A percentile compares a stretch with the other conserved stretches of the same genome.
Evolutionary conservation across 1,139 yeast genomes (phyloP).

Genomic region (Debaryomyces fabryi): DNA sequence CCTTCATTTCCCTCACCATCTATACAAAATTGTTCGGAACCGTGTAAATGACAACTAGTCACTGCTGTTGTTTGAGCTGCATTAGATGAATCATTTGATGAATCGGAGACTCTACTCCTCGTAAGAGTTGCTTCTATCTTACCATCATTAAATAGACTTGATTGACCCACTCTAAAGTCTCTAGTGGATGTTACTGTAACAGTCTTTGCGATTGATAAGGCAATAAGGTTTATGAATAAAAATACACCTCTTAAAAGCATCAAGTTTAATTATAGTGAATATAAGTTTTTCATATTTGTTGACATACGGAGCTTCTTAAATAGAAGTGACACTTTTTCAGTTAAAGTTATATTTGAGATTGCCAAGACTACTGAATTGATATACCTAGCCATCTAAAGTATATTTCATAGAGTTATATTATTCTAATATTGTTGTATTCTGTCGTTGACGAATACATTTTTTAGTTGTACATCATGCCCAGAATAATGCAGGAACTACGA

Average conservation of each 20-base stretch:
- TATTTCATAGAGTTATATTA: not conserved
- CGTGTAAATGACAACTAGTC: conserved; percentile 35
- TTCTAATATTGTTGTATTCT: not conserved
- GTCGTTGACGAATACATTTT: not conserved
- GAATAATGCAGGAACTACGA: not conserved
- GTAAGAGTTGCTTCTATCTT: not conserved
- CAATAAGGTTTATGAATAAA: not conserved
- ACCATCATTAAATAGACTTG: not conserved
- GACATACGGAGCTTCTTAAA: not conserved
- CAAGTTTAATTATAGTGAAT: not conserved
- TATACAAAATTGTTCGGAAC: conserved; percentile 25
- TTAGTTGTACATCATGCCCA: not conserved
- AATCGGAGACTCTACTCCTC: not conserved
- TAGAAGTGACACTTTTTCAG: not conserved
- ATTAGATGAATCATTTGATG: not conserved
- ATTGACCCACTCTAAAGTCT: not conserved
- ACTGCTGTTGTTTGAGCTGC: conserved; percentile 17
- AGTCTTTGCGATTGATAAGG: not conserved
- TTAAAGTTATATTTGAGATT: not conserved
- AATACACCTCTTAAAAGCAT: not conserved
- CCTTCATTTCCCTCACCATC: conserved; percentile 34
- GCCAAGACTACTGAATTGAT: not conserved
- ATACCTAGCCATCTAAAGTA: not conserved
- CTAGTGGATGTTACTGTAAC: conserved; percentile 1
- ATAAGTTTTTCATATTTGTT: not conserved